Base-by-base conservation (phyloP, 2,329 filamentous ascomycete genomes). In the Ploettnerulaceae sp. region DNA sequence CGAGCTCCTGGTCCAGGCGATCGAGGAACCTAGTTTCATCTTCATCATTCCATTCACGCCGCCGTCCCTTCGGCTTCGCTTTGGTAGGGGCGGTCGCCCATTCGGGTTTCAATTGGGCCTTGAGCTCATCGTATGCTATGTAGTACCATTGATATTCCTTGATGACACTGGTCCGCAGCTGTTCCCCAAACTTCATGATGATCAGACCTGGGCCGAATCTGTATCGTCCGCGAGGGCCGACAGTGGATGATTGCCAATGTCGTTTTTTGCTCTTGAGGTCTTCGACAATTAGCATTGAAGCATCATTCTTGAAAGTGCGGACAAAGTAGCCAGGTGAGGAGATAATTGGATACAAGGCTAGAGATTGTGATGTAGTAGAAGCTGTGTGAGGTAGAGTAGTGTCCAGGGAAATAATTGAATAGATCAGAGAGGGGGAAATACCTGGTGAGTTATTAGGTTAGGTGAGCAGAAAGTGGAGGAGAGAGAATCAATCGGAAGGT, bases 101-200 rank as follows among this genome's bases (percentile, higher is more conserved):
- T 49, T 82, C 78, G 49, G 78, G 81, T 70, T 91, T 93, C 52
- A 98, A 81, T 56, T 89, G 82, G 57, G 78, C 75, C 72, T 98
- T 98, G 39, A 98, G 79, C 56, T 84, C 87, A 66, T 96, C 90
- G 71, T 98, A 98, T 70, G 89, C 86, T 70, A 98, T 96, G 72
- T 98, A 98, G 74, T 95, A 89, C 83, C 90, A 95, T 67, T 90
- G 84, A 72, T 94, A 98, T 71, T 97, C 90, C 74, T 87, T 89
- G 69, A 97, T 95, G 64, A 95, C 79, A 66, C 90, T 96, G 62
- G 89, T 91, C 56, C 89, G 89, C 63, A 98, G 82, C 76, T 98
- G 90, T 70, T 96, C 88, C 67, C 93, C 93, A 75, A 97, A 98
- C 76, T 84, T 84, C 80, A 84, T 84, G 71, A 77, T 71, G 69